Evolutionary conservation across 1,284 basidiomycete species (phyloP).

Genomic region (Apiotrichum siamense): DNA sequence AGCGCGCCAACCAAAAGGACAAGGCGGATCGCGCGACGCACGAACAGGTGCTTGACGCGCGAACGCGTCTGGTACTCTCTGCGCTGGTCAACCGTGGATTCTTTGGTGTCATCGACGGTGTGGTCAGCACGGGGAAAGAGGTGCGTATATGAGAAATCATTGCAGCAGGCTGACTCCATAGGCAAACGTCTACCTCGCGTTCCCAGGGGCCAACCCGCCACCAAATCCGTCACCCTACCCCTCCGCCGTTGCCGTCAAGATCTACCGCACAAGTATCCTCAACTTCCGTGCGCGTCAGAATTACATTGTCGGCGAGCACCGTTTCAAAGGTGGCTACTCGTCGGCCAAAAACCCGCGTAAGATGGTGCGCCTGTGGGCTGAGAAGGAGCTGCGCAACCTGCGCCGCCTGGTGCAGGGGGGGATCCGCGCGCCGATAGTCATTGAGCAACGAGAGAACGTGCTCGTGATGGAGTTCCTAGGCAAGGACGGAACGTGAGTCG

Average conservation of each 20-base stretch:
- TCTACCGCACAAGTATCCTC: constrained; percentile 97
- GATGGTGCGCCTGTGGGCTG: constrained; percentile 98
- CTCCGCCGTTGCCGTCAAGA: constrained; percentile 79
- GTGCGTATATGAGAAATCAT: constrained; percentile 48
- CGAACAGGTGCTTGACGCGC: constrained; percentile 87
- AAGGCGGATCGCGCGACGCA: constrained; percentile 89
- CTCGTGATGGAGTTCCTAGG: constrained; percentile 95
- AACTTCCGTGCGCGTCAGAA: constrained; percentile 95
- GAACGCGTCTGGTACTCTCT: constrained; percentile 82
- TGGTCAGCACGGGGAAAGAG: constrained; percentile 93
- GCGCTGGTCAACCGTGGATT: constrained; percentile 87
- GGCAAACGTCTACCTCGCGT: constrained; percentile 91
- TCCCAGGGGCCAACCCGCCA: constrained; percentile 57
- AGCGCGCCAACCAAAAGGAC: constrained; percentile 79
- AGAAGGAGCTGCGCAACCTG: constrained; percentile 97
- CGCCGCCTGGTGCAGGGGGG: constrained; percentile 75
- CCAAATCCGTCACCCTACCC: constrained; percentile 51
- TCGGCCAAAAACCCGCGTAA: constrained; percentile 85
- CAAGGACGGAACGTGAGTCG: constrained; percentile 52
- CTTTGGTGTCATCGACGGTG: constrained; percentile 82
- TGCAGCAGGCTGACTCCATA: constrained; percentile 39
- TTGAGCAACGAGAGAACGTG: constrained; percentile 94
- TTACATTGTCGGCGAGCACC: constrained; percentile 83
- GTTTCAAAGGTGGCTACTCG: constrained; percentile 88
- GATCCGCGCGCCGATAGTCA: constrained; percentile 75